These are phyloP conservation scores for Rhodamnia argentea DNA, from an alignment of 345 rosid species.

Conservation along the genomic window DNA sequence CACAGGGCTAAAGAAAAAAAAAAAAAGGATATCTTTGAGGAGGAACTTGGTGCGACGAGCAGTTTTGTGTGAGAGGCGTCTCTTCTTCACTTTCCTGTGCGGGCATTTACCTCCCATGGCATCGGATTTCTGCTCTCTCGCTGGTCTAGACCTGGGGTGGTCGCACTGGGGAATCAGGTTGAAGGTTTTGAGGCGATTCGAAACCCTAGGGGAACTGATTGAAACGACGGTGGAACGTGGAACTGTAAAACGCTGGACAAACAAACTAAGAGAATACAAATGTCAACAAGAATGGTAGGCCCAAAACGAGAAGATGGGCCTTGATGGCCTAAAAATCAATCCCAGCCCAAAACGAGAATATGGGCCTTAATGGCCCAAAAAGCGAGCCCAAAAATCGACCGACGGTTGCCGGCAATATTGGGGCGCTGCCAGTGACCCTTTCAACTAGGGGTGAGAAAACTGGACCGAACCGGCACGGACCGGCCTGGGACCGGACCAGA, in stretches of 20 bases:
- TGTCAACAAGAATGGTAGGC: no score
- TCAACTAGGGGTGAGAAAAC: no score
- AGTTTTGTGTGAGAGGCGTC: slow-evolving; percentile 83
- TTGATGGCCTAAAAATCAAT: background rate
- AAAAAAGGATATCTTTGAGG: slow-evolving; percentile 67
- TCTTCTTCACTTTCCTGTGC: slow-evolving; percentile 86
- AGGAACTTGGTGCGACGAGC: slow-evolving; percentile 81
- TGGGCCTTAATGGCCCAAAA: background rate
- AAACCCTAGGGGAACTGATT: background rate
- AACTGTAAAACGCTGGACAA: background rate
- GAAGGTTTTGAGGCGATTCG: background rate
- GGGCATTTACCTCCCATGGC: slow-evolving; percentile 62
- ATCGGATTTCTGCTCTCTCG: background rate
- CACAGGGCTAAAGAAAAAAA: slow-evolving; percentile 1
- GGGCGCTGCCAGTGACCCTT: background rate
- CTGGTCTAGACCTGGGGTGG: background rate
- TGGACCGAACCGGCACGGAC: no score
- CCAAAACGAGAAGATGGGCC: background rate
- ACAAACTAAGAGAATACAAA: no score
- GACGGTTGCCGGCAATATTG: background rate
- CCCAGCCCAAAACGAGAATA: background rate
- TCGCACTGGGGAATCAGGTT: background rate
- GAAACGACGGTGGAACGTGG: background rate
- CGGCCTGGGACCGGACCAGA: no score
- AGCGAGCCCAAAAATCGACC: background rate